Percentiles rank a stretch among this genome's conserved stretches.
These are phyloP conservation scores for Sonneratia alba DNA, from an alignment of 345 rosid species.

Conservation along the genomic window DNA sequence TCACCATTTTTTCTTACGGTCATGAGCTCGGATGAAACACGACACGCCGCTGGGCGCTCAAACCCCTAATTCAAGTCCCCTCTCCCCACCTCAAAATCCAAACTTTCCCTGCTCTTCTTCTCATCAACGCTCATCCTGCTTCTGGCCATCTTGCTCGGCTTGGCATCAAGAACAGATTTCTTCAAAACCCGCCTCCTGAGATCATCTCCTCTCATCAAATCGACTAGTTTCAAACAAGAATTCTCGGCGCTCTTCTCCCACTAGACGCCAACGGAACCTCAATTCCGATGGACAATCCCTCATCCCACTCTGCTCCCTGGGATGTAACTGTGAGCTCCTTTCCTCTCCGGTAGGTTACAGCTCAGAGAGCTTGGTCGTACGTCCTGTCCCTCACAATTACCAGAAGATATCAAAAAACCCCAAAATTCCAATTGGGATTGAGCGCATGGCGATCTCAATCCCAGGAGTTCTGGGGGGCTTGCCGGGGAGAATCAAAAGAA, in stretches of 20 bases:
- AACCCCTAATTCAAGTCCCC: neutral
- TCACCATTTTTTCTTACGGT: neutral
- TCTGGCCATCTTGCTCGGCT: slow-evolving; percentile 32
- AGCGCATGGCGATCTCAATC: slow-evolving; percentile 73
- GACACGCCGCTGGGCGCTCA: neutral
- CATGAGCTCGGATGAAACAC: neutral
- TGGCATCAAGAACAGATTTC: slow-evolving; percentile 19
- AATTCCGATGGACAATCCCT: slow-evolving; percentile 4
- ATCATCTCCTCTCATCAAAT: slow-evolving; percentile 23
- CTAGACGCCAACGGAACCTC: slow-evolving; percentile 11
- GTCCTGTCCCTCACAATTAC: slow-evolving; percentile 39
- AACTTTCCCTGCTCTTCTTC: slow-evolving; percentile 16
- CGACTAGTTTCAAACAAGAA: slow-evolving; percentile 21
- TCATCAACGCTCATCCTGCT: slow-evolving; percentile 34
- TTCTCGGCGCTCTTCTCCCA: slow-evolving; percentile 13
- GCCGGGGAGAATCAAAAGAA: slow-evolving; percentile 27
- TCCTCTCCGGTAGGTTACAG: slow-evolving; percentile 86
- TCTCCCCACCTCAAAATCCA: slow-evolving; percentile 17
- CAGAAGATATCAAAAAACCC: slow-evolving; percentile 13
- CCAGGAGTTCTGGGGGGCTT: slow-evolving; percentile 60
- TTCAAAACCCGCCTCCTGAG: slow-evolving; percentile 28
- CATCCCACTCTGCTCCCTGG: slow-evolving; percentile 27
- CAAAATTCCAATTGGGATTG: slow-evolving; percentile 48
- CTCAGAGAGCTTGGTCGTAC: slow-evolving; percentile 86
- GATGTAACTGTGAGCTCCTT: slow-evolving; percentile 79